Percentiles rank a stretch among this genome's conserved stretches.
Evolutionary conservation across 768 basidiomycete species (phyloP).

Genomic region (Mycena epipterygia): DNA sequence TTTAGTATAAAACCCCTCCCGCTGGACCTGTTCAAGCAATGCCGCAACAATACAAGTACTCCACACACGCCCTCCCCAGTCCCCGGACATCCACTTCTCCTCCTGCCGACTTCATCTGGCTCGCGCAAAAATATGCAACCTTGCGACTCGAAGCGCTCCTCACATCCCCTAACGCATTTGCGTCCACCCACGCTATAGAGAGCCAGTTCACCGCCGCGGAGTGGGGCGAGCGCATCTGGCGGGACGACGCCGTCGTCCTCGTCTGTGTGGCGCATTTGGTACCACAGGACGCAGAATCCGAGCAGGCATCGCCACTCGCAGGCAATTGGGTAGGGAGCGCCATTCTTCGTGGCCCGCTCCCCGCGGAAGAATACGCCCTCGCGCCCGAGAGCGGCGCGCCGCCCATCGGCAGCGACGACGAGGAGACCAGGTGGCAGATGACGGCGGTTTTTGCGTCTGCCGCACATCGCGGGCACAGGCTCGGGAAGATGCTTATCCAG

Average conservation of each 20-base stretch:
- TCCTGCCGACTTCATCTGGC: slow-evolving; percentile 5
- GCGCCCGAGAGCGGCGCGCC: slow-evolving; percentile 9
- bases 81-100: slow-evolving; percentile 19
- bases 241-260: slow-evolving; percentile 26
- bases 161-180: slow-evolving; percentile 31
- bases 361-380: slow-evolving; percentile 21
- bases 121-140: slow-evolving; percentile 19
- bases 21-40: neutral
- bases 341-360: slow-evolving; percentile 30
- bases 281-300: neutral
- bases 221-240: slow-evolving; percentile 29
- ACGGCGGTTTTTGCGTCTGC: slow-evolving; percentile 30
- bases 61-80: slow-evolving; percentile 27
- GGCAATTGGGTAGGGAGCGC: slow-evolving; percentile 32
- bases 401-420: slow-evolving; percentile 1
- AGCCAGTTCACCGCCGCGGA: slow-evolving; percentile 21
- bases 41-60: slow-evolving; percentile 21
- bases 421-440: slow-evolving; percentile 37
- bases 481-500: slow-evolving; percentile 33
- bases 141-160: slow-evolving; percentile 34
- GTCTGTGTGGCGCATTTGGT: slow-evolving; percentile 29
- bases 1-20: too few species aligned
- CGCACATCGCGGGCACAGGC: slow-evolving; percentile 28
- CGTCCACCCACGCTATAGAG: slow-evolving; percentile 29
- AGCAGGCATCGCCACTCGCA: neutral